Base-by-base conservation (phyloP, 257 asterid species). In the Rauvolfia tetraphylla region DNA sequence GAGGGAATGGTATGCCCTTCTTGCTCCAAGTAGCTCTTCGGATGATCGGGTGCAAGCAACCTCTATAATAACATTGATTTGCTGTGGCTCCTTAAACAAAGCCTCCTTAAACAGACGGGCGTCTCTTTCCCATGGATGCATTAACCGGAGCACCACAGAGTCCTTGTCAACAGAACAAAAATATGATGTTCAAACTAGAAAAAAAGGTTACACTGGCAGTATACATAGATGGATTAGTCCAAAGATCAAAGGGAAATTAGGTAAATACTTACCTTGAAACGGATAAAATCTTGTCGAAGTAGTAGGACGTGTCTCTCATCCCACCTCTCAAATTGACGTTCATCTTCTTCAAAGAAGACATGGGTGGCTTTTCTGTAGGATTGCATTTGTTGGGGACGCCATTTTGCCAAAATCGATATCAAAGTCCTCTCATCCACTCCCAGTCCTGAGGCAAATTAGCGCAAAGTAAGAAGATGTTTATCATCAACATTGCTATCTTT, bases 51-150 rank as follows among this genome's bases (percentile, higher is more conserved):
- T 89, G 18, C 94, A 86, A 4, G 94, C 96, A 9, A 90, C 78
- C 80, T 93, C 98, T 0, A 92, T 68, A 3, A 93, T 83, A 36
- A 90, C 85, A 18, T 74, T 67, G 38, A 83, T 74, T 58, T 82
- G 89, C 9, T 29, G 41, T 69, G 91, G 84, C 12, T 87, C 89
- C 61, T 77, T 86, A 3, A 62, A 29, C 72, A 90, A 59, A 3
- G 91, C 82, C 76, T 92, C 96, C 48, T 85, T 89, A 74, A 89
- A 49, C 73, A 93, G 63, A 12, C 97, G 88, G 0, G 96, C 93
- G 72, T 93, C 98, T 79, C 98, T 89, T 85, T 93, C 98, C 97
- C 97, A 92, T 0, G 97, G 98, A 75, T 93, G 97, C 97, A 92
- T 90, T 6, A 91, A 85, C 86, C 96, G 90, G 0, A 90, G 81